Evolutionary conservation across 225 moss, liverwort and hornwort genomes (phyloP).

Genomic region (Takakia lepidozioides): DNA sequence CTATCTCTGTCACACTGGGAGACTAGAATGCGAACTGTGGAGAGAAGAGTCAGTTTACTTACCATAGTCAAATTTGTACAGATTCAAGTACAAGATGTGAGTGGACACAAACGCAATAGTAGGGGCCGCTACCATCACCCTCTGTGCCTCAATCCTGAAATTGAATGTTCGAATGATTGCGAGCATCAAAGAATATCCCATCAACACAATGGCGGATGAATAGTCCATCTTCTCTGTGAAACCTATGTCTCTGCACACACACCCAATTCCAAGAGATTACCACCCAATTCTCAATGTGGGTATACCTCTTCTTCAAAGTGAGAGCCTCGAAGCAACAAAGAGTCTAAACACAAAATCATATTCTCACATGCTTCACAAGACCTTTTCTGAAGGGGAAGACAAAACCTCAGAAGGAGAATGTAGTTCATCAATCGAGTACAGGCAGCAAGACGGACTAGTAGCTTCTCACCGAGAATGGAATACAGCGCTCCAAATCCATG

Average conservation of each 20-base stretch:
- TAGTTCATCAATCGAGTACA: too few species aligned
- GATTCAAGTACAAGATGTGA: conserved; percentile 90
- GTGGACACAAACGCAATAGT: conserved; percentile 81
- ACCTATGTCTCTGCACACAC: conserved; percentile 60
- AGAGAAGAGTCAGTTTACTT: too few species aligned
- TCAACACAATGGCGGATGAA: conserved; percentile 83
- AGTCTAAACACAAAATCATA: conserved; percentile 3
- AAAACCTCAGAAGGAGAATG: too few species aligned
- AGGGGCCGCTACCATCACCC: conserved; percentile 92
- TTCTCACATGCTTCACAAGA: background rate
- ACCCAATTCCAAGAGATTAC: too few species aligned
- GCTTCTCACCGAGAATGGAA: conserved; percentile 93
- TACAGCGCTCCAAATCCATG: conserved; percentile 94
- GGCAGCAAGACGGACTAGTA: too few species aligned
- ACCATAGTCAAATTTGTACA: conserved; percentile 91
- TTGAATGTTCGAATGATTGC: conserved; percentile 76
- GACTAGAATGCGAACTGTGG: too few species aligned
- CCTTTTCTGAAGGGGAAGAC: too few species aligned
- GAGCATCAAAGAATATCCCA: conserved; percentile 77
- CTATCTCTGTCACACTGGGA: too few species aligned
- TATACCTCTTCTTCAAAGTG: too few species aligned
- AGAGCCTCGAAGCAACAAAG: too few species aligned
- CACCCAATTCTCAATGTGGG: too few species aligned
- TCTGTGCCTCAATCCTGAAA: conserved; percentile 67
- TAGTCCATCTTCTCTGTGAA: conserved; percentile 96